Evolutionary conservation across 1,284 basidiomycete species (phyloP).

Genomic region (Xerocomus minutiporus): DNA sequence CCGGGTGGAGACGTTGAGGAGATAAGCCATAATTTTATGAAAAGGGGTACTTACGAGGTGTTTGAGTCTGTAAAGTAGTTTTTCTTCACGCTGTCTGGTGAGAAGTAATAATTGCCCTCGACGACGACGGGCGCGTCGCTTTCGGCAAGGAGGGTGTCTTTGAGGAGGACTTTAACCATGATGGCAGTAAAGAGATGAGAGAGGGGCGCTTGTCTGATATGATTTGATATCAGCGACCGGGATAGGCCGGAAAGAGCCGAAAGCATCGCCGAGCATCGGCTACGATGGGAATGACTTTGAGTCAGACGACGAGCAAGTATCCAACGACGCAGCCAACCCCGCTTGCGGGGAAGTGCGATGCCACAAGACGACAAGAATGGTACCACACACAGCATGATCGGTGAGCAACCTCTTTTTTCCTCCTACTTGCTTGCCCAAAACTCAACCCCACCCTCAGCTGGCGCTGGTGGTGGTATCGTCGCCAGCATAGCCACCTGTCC

Average conservation of each 20-base stretch:
- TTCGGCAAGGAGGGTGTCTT: constrained; percentile 54
- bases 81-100: constrained; percentile 46
- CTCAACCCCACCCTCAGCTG: constrained; percentile 46
- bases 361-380: constrained; percentile 52
- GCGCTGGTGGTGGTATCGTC: constrained; percentile 84
- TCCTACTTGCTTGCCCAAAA: not conserved
- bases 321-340: constrained; percentile 38
- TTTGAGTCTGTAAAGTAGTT: constrained; percentile 43
- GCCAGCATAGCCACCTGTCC: constrained; percentile 95
- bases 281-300: not conserved
- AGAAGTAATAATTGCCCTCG: constrained; percentile 68
- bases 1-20: not conserved
- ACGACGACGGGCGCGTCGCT: constrained; percentile 49
- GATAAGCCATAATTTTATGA: constrained; percentile 1
- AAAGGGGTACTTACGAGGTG: constrained; percentile 41
- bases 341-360: constrained; percentile 64
- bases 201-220: not conserved
- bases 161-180: constrained; percentile 49
- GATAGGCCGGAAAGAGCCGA: constrained; percentile 4
- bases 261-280: not conserved
- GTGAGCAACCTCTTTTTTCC: constrained; percentile 30
- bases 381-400: constrained; percentile 75
- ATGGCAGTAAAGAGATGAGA: not conserved
- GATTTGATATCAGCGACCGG: not conserved
- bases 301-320: constrained; percentile 1